These are phyloP conservation scores for Lyophyllum atratum DNA, from an alignment of 768 basidiomycete species.

Conservation along the genomic window DNA sequence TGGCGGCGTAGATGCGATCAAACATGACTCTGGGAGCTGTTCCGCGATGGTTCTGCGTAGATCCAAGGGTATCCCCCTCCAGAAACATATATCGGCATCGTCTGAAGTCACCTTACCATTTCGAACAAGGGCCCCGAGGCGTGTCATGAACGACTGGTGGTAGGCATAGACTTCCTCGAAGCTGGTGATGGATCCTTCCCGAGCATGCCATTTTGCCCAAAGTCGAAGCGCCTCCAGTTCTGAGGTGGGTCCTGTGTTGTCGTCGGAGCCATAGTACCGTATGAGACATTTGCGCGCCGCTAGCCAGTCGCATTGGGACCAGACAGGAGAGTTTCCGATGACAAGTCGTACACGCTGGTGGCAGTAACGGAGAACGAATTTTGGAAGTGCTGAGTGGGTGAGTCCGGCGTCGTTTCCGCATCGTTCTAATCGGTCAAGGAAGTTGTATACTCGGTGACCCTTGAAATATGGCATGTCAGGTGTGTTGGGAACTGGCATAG, in stretches of 20 bases:
- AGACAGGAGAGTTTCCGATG: neutral
- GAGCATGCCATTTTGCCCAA: slow-evolving; percentile 4
- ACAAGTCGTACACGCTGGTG: neutral
- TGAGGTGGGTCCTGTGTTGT: neutral
- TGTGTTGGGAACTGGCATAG: neutral
- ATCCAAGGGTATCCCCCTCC: neutral
- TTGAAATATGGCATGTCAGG: neutral
- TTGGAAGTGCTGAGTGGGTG: neutral
- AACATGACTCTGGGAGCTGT: neutral
- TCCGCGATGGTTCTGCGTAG: neutral
- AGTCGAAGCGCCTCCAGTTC: neutral
- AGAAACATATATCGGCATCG: slow-evolving; percentile 1
- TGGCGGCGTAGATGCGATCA: neutral
- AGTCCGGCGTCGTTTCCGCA: neutral
- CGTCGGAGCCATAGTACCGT: slow-evolving; percentile 5
- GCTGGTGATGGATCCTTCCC: neutral
- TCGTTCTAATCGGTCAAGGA: slow-evolving; percentile 4
- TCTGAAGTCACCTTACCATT: neutral
- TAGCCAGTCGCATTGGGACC: slow-evolving; percentile 1
- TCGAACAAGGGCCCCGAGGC: neutral
- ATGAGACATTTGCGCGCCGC: neutral
- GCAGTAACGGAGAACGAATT: slow-evolving; percentile 5
- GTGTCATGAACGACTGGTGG: neutral
- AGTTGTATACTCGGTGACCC: slow-evolving; percentile 4
- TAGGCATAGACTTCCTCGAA: slow-evolving; percentile 8